phyloP scores from a whole-genome alignment of 164 flowering plant species.

The Stephania yunnanensis region DNA sequence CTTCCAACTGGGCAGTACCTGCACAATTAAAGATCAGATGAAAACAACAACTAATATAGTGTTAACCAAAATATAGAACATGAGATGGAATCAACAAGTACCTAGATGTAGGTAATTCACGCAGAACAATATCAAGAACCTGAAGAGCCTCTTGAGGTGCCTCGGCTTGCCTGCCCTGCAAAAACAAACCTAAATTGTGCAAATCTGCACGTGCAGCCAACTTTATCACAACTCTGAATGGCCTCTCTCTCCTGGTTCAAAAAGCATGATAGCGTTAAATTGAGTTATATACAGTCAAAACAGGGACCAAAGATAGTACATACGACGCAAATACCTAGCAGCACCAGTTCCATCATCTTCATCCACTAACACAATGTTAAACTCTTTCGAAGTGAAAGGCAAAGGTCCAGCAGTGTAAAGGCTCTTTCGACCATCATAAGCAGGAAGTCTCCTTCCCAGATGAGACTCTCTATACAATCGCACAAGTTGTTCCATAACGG shows the following conservation, averaged over 20 bases:
- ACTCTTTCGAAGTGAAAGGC: conserved; percentile 70
- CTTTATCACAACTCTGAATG: conserved; percentile 74
- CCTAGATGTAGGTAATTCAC: conserved; percentile 81
- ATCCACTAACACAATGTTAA: conserved; percentile 61
- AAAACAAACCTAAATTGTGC: conserved; percentile 80
- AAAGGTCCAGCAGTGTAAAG: conserved; percentile 95
- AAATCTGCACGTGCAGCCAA: conserved; percentile 87
- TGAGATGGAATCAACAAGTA: conserved; percentile 11
- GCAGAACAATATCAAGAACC: conserved; percentile 90
- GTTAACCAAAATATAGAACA: neutral
- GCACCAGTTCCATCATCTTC: conserved; percentile 79
- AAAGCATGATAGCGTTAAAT: neutral
- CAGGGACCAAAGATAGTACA: neutral
- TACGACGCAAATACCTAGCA: conserved; percentile 35
- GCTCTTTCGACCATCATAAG: conserved; percentile 95
- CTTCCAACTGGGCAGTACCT: conserved; percentile 84
- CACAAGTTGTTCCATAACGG: conserved; percentile 78
- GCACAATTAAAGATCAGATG: neutral
- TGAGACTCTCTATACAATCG: conserved; percentile 58
- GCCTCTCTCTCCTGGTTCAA: conserved; percentile 61
- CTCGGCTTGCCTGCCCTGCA: conserved; percentile 85
- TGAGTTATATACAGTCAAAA: neutral
- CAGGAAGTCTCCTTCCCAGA: conserved; percentile 87
- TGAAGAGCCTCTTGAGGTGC: conserved; percentile 99
- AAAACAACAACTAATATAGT: neutral